Conservation (phyloP, 2,329 filamentous ascomycete genomes). For the Aspergillus ruber region DNA sequence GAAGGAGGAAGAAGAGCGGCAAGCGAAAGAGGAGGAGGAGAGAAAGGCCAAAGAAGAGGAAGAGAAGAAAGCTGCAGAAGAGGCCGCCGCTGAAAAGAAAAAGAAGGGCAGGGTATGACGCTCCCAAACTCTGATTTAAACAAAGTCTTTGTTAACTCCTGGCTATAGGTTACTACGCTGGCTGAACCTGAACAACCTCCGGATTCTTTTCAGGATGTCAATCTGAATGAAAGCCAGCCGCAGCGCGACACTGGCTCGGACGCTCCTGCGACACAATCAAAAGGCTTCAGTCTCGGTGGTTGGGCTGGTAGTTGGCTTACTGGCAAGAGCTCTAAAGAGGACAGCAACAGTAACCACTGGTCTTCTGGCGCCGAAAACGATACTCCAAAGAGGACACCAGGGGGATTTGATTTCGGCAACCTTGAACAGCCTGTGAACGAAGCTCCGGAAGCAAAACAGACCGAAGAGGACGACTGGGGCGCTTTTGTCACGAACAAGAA, state of each 20-base stretch:
- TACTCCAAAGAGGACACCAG: slow-evolving; percentile 21
- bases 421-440: slow-evolving; percentile 34
- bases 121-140: no score
- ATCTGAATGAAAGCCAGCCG: slow-evolving; percentile 55
- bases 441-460: slow-evolving; percentile 37
- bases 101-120: slow-evolving; percentile 48
- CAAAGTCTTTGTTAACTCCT: background rate
- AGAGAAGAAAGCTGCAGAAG: slow-evolving; percentile 23
- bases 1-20: slow-evolving; percentile 23
- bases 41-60: slow-evolving; percentile 18
- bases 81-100: slow-evolving; percentile 41
- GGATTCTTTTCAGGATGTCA: slow-evolving; percentile 63
- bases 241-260: slow-evolving; percentile 53
- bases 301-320: slow-evolving; percentile 58
- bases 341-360: slow-evolving; percentile 37
- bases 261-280: slow-evolving; percentile 26
- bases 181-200: slow-evolving; percentile 30
- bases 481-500: slow-evolving; percentile 32
- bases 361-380: slow-evolving; percentile 15
- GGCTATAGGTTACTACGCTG: slow-evolving; percentile 5
- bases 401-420: slow-evolving; percentile 40
- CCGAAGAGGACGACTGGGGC: slow-evolving; percentile 33
- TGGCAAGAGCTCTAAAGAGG: slow-evolving; percentile 43
- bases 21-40: slow-evolving; percentile 24
- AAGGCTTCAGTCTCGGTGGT: slow-evolving; percentile 44